Conservation (phyloP, 2,329 filamentous ascomycete genomes). For the Eurotiales sp. region DNA sequence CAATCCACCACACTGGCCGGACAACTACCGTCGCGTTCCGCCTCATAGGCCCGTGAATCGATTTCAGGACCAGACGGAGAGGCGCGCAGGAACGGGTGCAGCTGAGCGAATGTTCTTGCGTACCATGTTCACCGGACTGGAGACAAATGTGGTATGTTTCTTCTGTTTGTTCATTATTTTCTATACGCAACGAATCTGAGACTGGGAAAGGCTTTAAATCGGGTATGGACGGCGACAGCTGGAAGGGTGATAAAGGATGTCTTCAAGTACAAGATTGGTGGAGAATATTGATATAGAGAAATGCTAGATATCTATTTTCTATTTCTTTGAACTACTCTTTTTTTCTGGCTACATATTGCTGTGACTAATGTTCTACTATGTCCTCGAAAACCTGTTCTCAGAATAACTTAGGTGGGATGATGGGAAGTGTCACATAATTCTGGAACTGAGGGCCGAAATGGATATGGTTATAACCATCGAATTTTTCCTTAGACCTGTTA, state of each 20-base stretch:
- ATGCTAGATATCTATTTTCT: no score
- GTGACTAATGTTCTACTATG: no score
- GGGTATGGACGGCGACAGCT: slow-evolving; percentile 49
- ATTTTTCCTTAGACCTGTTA: slow-evolving; percentile 38
- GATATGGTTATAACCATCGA: slow-evolving; percentile 48
- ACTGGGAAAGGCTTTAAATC: slow-evolving; percentile 22
- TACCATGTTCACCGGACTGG: slow-evolving; percentile 50
- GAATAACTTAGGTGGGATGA: slow-evolving; percentile 35
- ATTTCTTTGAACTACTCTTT: no score
- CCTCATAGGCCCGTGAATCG: slow-evolving; percentile 45
- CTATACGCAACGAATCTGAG: no score
- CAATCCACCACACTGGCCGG: slow-evolving; percentile 43
- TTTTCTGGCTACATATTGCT: no score
- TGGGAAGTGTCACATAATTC: slow-evolving; percentile 49
- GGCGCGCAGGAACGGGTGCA: slow-evolving; percentile 43
- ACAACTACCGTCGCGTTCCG: slow-evolving; percentile 47
- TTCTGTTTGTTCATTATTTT: slow-evolving; percentile 3
- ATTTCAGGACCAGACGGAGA: slow-evolving; percentile 38
- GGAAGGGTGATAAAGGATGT: slow-evolving; percentile 48
- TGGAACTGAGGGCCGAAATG: slow-evolving; percentile 44
- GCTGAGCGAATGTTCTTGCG: slow-evolving; percentile 47
- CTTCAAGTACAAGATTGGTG: slow-evolving; percentile 53
- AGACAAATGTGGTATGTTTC: slow-evolving; percentile 38
- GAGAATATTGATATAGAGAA: slow-evolving; percentile 44
- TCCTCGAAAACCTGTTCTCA: background rate